phyloP scores from a whole-genome alignment of 2,329 filamentous ascomycete genomes.

The Arthrobotrys entomopaga region DNA sequence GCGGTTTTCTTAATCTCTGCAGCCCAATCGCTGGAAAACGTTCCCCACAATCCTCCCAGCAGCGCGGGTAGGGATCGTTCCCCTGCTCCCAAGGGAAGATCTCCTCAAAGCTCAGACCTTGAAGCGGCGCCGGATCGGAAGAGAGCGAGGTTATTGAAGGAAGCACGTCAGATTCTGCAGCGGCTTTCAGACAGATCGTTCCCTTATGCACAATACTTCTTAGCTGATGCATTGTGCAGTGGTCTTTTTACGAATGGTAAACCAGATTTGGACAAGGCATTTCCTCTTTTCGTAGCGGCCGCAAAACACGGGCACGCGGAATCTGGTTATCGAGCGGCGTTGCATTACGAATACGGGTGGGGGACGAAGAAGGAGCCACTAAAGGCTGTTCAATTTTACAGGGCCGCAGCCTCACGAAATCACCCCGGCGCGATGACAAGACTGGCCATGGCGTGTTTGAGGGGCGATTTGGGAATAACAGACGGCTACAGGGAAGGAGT shows the following conservation, averaged over 20 bases:
- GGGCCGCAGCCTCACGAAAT: slow-evolving; percentile 88
- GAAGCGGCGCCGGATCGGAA: slow-evolving; percentile 67
- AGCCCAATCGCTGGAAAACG: slow-evolving; percentile 68
- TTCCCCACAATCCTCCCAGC: slow-evolving; percentile 33
- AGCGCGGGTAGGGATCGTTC: slow-evolving; percentile 56
- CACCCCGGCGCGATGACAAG: slow-evolving; percentile 95
- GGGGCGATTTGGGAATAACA: slow-evolving; percentile 83
- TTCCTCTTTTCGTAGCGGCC: slow-evolving; percentile 89
- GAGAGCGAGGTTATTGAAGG: slow-evolving; percentile 76
- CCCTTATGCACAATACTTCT: slow-evolving; percentile 97
- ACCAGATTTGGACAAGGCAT: slow-evolving; percentile 88
- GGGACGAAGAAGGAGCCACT: slow-evolving; percentile 87
- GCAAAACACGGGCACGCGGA: slow-evolving; percentile 98
- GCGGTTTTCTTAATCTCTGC: slow-evolving; percentile 92
- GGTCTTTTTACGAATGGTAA: slow-evolving; percentile 95
- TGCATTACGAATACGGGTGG: slow-evolving; percentile 99
- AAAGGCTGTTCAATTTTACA: slow-evolving; percentile 93
- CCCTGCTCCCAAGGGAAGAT: slow-evolving; percentile 59
- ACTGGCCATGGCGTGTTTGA: slow-evolving; percentile 87
- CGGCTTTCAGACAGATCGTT: slow-evolving; percentile 86
- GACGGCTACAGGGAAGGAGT: slow-evolving; percentile 89
- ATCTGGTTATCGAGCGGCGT: slow-evolving; percentile 88
- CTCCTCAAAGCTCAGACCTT: slow-evolving; percentile 60
- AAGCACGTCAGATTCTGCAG: slow-evolving; percentile 89
- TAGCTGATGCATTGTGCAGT: slow-evolving; percentile 92